A percentile compares a stretch with the other conserved stretches of the same genome.
phyloP scores from a whole-genome alignment of 1,284 basidiomycete genomes.

The Cryptococcus sp. region DNA sequence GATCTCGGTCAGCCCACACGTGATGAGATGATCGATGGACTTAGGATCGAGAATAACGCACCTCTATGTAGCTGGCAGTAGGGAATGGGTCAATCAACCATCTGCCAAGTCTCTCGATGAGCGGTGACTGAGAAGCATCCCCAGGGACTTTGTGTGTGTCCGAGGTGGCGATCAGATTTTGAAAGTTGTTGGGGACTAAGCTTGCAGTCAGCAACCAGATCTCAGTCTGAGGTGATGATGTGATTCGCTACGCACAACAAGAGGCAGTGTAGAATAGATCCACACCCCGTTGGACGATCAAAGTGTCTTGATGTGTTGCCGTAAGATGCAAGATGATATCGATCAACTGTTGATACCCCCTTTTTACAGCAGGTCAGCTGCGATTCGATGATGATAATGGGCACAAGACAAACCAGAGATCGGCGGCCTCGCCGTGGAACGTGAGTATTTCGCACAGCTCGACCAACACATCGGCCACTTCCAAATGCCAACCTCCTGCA shows the following conservation, averaged over 20 bases:
- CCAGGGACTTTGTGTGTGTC: slow-evolving; percentile 3
- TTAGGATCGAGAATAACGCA: neutral
- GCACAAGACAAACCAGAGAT: slow-evolving; percentile 29
- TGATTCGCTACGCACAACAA: slow-evolving; percentile 28
- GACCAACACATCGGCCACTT: slow-evolving; percentile 22
- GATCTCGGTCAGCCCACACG: neutral
- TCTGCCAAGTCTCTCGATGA: slow-evolving; percentile 18
- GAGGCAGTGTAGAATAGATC: slow-evolving; percentile 36
- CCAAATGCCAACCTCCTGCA: slow-evolving; percentile 11
- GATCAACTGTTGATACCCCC: slow-evolving; percentile 33
- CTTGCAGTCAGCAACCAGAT: neutral
- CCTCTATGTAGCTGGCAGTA: slow-evolving; percentile 1
- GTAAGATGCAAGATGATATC: slow-evolving; percentile 26
- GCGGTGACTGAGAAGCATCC: slow-evolving; percentile 10
- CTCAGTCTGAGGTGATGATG: neutral
- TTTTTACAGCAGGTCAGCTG: slow-evolving; percentile 7
- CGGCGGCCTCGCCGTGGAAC: slow-evolving; percentile 16
- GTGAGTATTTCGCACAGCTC: slow-evolving; percentile 30
- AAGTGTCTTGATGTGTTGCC: neutral
- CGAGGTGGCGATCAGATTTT: slow-evolving; percentile 23
- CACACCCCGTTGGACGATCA: slow-evolving; percentile 21
- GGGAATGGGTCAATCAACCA: slow-evolving; percentile 13
- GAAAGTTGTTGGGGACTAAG: slow-evolving; percentile 25
- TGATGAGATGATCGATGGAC: neutral
- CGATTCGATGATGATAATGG: slow-evolving; percentile 1